phyloP scores from a whole-genome alignment of 495 filamentous ascomycete genomes.

The Aspergillus leporis region DNA sequence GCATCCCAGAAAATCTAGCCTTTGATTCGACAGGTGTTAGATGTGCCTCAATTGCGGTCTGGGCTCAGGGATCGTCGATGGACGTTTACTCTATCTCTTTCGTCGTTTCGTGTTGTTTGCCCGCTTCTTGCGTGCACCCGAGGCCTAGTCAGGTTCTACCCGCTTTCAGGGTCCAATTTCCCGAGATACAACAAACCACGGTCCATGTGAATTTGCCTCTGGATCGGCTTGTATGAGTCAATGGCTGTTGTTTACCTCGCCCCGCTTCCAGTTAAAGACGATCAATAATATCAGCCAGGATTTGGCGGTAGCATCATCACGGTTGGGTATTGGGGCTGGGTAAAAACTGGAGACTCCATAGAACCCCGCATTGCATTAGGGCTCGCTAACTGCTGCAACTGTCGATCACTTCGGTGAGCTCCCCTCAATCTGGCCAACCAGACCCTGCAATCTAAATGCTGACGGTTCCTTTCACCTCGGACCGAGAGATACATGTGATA shows the following conservation, averaged over 20 bases:
- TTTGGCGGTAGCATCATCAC: background rate
- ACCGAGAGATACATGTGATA: slow-evolving; percentile 11
- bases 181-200: background rate
- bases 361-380: slow-evolving; percentile 6
- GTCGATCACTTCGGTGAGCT: slow-evolving; percentile 5
- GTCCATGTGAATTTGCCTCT: slow-evolving; percentile 1
- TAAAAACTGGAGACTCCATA: background rate
- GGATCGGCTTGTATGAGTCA: background rate
- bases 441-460: too few relatives aligned
- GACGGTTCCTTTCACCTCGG: slow-evolving; percentile 4
- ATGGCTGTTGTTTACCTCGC: background rate
- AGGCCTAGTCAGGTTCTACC: too few relatives aligned
- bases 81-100: background rate
- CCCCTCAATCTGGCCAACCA: background rate
- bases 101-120: slow-evolving; percentile 5
- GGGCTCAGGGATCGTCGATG: slow-evolving; percentile 1
- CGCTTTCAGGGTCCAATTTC: background rate
- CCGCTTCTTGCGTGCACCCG: background rate
- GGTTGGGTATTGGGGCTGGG: background rate
- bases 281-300: background rate
- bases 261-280: background rate
- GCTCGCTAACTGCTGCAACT: slow-evolving; percentile 2
- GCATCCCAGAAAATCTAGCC: background rate
- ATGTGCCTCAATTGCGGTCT: slow-evolving; percentile 1
- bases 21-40: slow-evolving; percentile 11